These are phyloP conservation scores for Starmera dryadoides DNA, from an alignment of 805 yeast genomes.

Conservation along the genomic window DNA sequence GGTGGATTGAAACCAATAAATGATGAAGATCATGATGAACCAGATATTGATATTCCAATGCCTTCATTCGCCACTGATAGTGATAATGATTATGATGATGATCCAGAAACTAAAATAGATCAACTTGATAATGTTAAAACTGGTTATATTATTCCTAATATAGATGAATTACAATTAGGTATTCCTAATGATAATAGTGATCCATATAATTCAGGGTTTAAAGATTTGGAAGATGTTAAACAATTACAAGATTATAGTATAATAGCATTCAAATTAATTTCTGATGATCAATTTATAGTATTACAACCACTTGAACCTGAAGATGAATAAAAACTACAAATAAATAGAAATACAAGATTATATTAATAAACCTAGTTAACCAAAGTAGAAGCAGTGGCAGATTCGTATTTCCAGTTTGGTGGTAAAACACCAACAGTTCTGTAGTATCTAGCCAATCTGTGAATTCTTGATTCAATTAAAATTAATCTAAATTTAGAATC, in stretches of 20 bases:
- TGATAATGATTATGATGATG: constrained; percentile 20
- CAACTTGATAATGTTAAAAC: constrained; percentile 1
- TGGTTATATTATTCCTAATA: constrained; percentile 6
- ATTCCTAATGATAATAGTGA: constrained; percentile 12
- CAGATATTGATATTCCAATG: constrained; percentile 29
- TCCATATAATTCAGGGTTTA: constrained; percentile 15
- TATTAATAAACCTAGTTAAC: constrained; percentile 64
- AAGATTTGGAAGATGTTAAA: constrained; percentile 5
- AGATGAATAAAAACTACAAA: not conserved
- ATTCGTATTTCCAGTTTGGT: constrained; percentile 99
- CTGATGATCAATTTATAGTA: constrained; percentile 9
- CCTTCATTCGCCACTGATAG: constrained; percentile 25
- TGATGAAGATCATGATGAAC: constrained; percentile 12
- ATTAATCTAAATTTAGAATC: constrained; percentile 99
- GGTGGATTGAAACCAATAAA: constrained; percentile 34
- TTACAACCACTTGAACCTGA: constrained; percentile 4
- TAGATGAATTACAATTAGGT: constrained; percentile 11
- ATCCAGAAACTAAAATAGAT: constrained; percentile 3
- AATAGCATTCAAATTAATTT: constrained; percentile 14
- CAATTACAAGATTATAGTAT: constrained; percentile 10
- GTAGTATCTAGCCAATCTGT: constrained; percentile 99
- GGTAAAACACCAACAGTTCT: constrained; percentile 98
- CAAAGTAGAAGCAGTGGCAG: constrained; percentile 99
- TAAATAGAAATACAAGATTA: not conserved
- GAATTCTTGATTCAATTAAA: constrained; percentile 99